These are phyloP conservation scores for Lepidium didymum DNA, from an alignment of 345 rosid genomes.

Conservation along the genomic window DNA sequence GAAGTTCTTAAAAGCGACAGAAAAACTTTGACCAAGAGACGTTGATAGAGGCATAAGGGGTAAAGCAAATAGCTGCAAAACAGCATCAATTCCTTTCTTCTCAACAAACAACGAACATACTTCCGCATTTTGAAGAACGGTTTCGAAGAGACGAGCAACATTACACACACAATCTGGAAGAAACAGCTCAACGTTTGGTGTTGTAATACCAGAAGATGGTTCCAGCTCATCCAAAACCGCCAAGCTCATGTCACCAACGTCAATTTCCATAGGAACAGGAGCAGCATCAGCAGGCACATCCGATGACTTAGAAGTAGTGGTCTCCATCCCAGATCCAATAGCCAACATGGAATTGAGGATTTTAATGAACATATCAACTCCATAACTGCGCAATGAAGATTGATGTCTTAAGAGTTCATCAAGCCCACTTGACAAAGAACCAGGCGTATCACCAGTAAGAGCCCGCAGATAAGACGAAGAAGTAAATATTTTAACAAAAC, in stretches of 20 bases:
- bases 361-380: slow-evolving; percentile 91
- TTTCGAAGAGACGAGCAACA: slow-evolving; percentile 84
- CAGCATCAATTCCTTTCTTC: slow-evolving; percentile 88
- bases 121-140: slow-evolving; percentile 93
- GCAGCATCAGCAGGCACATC: slow-evolving; percentile 40
- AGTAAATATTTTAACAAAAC: slow-evolving; percentile 90
- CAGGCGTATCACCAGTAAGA: slow-evolving; percentile 73
- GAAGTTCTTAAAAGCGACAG: slow-evolving; percentile 89
- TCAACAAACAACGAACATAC: slow-evolving; percentile 88
- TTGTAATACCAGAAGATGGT: slow-evolving; percentile 48
- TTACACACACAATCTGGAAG: slow-evolving; percentile 81
- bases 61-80: slow-evolving; percentile 64
- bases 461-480: slow-evolving; percentile 71
- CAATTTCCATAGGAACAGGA: slow-evolving; percentile 90
- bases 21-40: slow-evolving; percentile 71
- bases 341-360: slow-evolving; percentile 49
- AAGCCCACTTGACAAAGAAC: slow-evolving; percentile 79
- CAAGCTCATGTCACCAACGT: slow-evolving; percentile 55
- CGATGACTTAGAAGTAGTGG: slow-evolving; percentile 35
- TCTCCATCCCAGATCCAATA: slow-evolving; percentile 64
- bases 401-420: slow-evolving; percentile 96
- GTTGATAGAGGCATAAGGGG: slow-evolving; percentile 78
- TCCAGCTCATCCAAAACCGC: slow-evolving; percentile 52
- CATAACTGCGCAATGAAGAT: slow-evolving; percentile 73
- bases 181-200: slow-evolving; percentile 48